Conservation (phyloP, 306 rosid species). For the Prunus fruticosa region DNA sequence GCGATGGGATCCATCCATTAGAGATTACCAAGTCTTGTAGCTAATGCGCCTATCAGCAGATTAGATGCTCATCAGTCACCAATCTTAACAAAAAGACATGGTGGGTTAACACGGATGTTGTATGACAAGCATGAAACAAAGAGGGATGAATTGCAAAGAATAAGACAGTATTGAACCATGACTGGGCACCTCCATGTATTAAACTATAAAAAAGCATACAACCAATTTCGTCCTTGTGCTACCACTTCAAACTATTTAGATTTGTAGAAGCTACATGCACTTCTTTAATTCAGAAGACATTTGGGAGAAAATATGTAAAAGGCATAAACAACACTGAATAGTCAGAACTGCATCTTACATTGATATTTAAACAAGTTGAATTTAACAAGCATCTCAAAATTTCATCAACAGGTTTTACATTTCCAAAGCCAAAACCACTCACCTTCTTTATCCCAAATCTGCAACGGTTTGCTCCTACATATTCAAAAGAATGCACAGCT, state of each 20-base stretch:
- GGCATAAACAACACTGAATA: background rate
- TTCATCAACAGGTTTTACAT: too few relatives aligned
- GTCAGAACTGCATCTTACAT: background rate
- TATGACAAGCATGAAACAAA: background rate
- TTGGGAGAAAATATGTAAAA: background rate
- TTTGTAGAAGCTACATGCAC: background rate
- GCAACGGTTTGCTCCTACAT: slow-evolving; percentile 90
- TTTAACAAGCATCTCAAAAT: background rate
- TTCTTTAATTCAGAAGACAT: background rate
- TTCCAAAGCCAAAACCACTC: slow-evolving; percentile 7
- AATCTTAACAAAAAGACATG: background rate
- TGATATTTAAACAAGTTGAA: background rate
- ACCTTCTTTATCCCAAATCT: slow-evolving; percentile 99
- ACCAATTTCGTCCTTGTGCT: background rate
- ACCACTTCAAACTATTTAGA: background rate
- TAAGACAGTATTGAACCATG: background rate
- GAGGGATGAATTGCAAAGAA: background rate
- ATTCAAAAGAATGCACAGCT: slow-evolving; percentile 13
- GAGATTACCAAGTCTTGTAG: background rate
- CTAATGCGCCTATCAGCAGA: background rate
- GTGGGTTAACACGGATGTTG: background rate
- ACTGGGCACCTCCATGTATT: background rate
- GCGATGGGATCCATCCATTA: background rate
- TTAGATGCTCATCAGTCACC: background rate
- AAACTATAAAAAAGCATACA: background rate